A percentile compares a stretch with the other conserved stretches of the same genome.
These are phyloP conservation scores for Sphagnum fallax DNA, from an alignment of 228 moss, liverwort and hornwort genomes.

Conservation along the genomic window DNA sequence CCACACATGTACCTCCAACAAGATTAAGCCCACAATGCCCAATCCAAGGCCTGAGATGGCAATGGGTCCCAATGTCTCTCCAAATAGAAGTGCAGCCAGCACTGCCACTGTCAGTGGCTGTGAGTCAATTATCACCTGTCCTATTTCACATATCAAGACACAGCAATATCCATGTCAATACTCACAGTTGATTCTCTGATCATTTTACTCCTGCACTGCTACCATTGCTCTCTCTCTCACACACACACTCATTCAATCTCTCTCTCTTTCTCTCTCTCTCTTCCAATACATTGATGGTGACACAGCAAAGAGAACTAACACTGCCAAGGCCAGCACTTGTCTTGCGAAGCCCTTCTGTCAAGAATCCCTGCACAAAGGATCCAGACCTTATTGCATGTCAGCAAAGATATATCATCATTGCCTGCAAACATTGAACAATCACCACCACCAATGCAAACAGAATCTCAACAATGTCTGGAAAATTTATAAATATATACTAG, in stretches of 20 bases:
- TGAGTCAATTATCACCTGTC: conserved; percentile 93
- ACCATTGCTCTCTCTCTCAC: no score
- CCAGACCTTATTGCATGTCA: no score
- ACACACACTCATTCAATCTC: no score
- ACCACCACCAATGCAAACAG: no score
- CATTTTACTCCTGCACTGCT: no score
- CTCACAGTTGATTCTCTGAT: neutral
- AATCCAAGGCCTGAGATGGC: conserved; percentile 68
- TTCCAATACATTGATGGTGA: neutral
- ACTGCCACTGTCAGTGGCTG: conserved; percentile 94
- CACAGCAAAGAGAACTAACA: conserved; percentile 29
- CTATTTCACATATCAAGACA: conserved; percentile 34
- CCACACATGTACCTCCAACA: conserved; percentile 51
- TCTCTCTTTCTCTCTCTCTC: neutral
- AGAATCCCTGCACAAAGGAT: conserved; percentile 47
- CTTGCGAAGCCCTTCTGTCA: conserved; percentile 84
- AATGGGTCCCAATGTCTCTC: conserved; percentile 66
- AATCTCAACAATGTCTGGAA: no score
- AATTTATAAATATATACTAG: no score
- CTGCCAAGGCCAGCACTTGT: conserved; percentile 96
- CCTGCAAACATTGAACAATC: no score
- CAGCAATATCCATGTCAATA: conserved; percentile 22
- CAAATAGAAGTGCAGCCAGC: conserved; percentile 80
- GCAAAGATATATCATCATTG: no score
- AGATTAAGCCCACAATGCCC: conserved; percentile 70